phyloP scores from a whole-genome alignment of 176 grass and related monocot species.

The Saccharum officinarum region DNA sequence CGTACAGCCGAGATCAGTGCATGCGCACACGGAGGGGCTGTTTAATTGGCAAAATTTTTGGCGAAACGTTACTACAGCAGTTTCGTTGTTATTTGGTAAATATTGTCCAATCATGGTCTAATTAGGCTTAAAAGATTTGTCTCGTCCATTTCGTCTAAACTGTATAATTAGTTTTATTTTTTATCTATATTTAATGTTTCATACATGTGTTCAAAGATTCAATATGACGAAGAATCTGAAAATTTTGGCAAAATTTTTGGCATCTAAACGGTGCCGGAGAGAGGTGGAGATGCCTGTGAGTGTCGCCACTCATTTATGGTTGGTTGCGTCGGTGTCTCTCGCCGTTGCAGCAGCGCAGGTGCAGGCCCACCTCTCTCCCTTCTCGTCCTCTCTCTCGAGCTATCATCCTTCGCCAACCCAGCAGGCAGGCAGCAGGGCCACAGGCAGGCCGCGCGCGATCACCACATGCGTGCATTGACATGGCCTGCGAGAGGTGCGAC shows the following conservation, averaged over 20 bases:
- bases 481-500: neutral
- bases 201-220: no score
- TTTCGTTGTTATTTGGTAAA: no score
- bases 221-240: no score
- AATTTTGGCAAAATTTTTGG: no score
- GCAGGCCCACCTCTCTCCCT: neutral
- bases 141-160: no score
- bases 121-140: no score
- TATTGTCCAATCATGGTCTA: no score
- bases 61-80: no score
- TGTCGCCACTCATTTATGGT: conserved; percentile 27
- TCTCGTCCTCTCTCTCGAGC: neutral
- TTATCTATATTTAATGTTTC: no score
- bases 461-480: neutral
- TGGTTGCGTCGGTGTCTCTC: conserved; percentile 25
- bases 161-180: no score
- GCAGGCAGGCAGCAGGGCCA: conserved; percentile 3
- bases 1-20: conserved; percentile 15
- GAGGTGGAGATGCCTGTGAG: neutral
- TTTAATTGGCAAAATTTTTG: no score
- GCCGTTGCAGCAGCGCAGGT: neutral
- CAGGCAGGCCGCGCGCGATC: neutral
- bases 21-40: conserved; percentile 9
- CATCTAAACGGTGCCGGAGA: no score
- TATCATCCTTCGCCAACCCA: conserved; percentile 31